Percentiles rank a stretch among this genome's conserved stretches.
These are phyloP conservation scores for Rosa multiflora DNA, from an alignment of 306 rosid genomes.

Conservation along the genomic window DNA sequence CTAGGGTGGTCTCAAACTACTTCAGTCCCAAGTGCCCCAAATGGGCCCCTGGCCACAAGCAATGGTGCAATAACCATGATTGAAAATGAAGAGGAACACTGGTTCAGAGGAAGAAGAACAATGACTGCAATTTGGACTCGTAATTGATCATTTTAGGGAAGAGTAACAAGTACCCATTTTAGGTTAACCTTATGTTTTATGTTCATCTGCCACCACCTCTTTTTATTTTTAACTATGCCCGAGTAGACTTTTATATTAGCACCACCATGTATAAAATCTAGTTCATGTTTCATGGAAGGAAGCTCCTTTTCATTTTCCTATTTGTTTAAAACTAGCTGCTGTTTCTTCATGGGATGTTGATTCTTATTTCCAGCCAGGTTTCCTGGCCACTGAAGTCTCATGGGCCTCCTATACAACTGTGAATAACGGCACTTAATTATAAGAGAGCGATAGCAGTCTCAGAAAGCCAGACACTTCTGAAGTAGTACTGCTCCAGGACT, in stretches of 20 bases:
- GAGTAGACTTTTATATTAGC: conserved; percentile 41
- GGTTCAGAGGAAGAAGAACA: background rate
- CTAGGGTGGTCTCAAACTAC: conserved; percentile 54
- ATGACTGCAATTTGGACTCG: background rate
- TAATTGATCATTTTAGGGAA: conserved; percentile 26
- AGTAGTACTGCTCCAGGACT: background rate
- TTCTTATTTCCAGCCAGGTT: conserved; percentile 42
- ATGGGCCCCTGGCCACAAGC: conserved; percentile 79
- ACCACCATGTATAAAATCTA: conserved; percentile 58
- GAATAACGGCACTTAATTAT: conserved; percentile 25
- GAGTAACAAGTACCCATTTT: conserved; percentile 27
- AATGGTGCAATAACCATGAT: conserved; percentile 57
- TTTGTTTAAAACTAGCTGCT: conserved; percentile 5
- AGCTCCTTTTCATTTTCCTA: conserved; percentile 18
- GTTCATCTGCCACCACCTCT: conserved; percentile 2
- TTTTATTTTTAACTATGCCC: conserved; percentile 19
- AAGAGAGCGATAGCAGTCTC: background rate
- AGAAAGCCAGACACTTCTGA: conserved; percentile 29
- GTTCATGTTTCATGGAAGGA: conserved; percentile 51
- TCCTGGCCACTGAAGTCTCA: conserved; percentile 38
- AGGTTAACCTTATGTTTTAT: conserved; percentile 32
- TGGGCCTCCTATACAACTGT: conserved; percentile 28
- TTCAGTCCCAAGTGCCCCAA: conserved; percentile 85
- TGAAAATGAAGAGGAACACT: conserved; percentile 14
- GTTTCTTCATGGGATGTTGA: conserved; percentile 32